phyloP scores from a whole-genome alignment of 1,284 basidiomycete genomes.

The Ustilago trichophora region DNA sequence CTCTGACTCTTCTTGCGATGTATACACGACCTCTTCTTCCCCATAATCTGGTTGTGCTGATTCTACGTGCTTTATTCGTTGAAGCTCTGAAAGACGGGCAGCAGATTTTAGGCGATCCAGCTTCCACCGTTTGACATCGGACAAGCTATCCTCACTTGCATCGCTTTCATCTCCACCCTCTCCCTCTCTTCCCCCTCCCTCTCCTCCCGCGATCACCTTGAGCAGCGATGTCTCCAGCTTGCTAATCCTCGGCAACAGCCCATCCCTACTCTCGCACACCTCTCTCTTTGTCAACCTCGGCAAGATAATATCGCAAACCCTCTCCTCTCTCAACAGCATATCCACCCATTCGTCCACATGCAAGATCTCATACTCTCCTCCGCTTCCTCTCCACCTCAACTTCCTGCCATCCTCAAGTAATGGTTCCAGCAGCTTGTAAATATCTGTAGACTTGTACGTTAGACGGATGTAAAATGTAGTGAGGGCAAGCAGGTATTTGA shows the following conservation, averaged over 20 bases:
- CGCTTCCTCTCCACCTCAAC: conserved; percentile 79
- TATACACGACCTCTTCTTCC: conserved; percentile 36
- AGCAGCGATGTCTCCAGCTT: conserved; percentile 81
- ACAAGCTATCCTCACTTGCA: conserved; percentile 19
- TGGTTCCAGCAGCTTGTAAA: conserved; percentile 92
- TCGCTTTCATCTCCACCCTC: conserved; percentile 6
- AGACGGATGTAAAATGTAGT: conserved; percentile 94
- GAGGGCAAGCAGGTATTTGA: conserved; percentile 93
- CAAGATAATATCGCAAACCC: conserved; percentile 95
- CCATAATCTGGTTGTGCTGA: not conserved
- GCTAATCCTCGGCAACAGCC: conserved; percentile 74
- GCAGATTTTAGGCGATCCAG: conserved; percentile 14
- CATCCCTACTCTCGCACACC: conserved; percentile 89
- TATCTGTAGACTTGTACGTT: conserved; percentile 87
- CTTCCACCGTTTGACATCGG: conserved; percentile 32
- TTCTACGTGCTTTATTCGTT: not conserved
- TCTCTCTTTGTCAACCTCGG: conserved; percentile 86
- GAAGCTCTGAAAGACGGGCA: not conserved
- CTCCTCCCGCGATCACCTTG: conserved; percentile 12
- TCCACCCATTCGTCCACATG: conserved; percentile 94
- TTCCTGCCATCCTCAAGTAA: conserved; percentile 93
- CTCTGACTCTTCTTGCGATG: conserved; percentile 68
- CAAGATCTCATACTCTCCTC: conserved; percentile 72
- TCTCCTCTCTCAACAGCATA: conserved; percentile 82
- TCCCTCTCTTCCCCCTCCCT: not conserved